phyloP scores from a whole-genome alignment of 148 eudicot species.

The Linanthus parryae region DNA sequence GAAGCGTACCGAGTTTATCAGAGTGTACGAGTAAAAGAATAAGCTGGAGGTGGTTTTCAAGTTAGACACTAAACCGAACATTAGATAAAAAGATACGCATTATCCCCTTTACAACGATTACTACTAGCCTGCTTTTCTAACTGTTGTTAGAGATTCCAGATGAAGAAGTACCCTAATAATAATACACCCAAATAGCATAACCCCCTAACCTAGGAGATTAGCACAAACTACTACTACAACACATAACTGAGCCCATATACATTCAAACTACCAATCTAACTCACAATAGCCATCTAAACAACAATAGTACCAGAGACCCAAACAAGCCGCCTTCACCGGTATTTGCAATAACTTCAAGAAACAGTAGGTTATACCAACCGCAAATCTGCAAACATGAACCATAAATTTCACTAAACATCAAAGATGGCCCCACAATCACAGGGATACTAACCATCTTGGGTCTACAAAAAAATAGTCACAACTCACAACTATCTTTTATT shows the following conservation, averaged over 20 bases:
- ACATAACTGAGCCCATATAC: too few species aligned
- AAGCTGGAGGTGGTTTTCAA: too few species aligned
- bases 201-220: not conserved
- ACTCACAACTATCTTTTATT: too few species aligned
- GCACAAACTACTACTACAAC: too few species aligned
- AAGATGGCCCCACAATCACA: too few species aligned
- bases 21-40: too few species aligned
- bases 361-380: slow-evolving; percentile 6
- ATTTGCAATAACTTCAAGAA: slow-evolving; percentile 1
- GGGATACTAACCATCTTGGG: too few species aligned
- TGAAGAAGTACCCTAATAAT: not conserved
- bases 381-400: slow-evolving; percentile 3
- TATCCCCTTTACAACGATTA: slow-evolving; percentile 6
- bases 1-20: too few species aligned
- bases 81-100: too few species aligned
- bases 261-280: too few species aligned
- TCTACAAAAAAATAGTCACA: too few species aligned
- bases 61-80: too few species aligned
- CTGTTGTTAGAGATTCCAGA: slow-evolving; percentile 1
- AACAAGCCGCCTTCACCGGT: not conserved
- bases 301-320: slow-evolving; percentile 6
- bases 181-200: not conserved
- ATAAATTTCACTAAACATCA: not conserved
- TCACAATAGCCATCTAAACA: not conserved
- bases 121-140: not conserved